Evolutionary conservation across 495 filamentous ascomycete species (phyloP), one percentile per base, ranked within the genome.

Genomic region (Penicillium lagena): DNA sequence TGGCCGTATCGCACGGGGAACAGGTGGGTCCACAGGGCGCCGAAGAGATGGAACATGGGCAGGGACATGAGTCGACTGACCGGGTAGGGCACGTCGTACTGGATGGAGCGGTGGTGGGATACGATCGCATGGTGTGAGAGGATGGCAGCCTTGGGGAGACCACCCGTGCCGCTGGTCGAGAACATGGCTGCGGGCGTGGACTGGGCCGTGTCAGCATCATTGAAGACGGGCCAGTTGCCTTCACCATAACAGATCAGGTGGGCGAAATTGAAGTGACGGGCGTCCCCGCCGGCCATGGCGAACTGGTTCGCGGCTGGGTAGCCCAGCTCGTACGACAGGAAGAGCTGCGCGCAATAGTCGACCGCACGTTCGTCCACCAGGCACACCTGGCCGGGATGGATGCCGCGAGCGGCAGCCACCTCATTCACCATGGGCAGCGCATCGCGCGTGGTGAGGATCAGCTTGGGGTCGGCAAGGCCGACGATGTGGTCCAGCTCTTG

Each of bases 1-100:
- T 76, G 62, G 3, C 80, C 77, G 39, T 73, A 70, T 15, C 76
- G 75, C n/a, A 84, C 60, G 7, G 79, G 66, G 45, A 66, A 71
- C 32, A 76, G 59, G 51, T 76, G 75, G 10, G 71, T 64, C 61
- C 71, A 70, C 10, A 81, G 68, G 2, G 75, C 72, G 8, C 73
- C 71, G 40, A 77, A 78, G 13, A 79, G 65, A 64, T 87, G 83
- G 54, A 86, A 87, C 60, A 84, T 72, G 9, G 83, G 83, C 5
- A 85, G 66, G 10, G 75, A 77, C 48, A 85, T 66, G 27, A 81
- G 51, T 8, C 75, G 68, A 33, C 59, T 67, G 28, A 72, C 72
- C 33, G 70, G 43, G 43, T 75, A 74, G 1, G 68, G 66, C 31
- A 72, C 62, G 17, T 70, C 65, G 42, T 77, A 73, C 11, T 72